Base-by-base conservation (phyloP, 176 grass and related monocot genomes). In the Themeda triandra region DNA sequence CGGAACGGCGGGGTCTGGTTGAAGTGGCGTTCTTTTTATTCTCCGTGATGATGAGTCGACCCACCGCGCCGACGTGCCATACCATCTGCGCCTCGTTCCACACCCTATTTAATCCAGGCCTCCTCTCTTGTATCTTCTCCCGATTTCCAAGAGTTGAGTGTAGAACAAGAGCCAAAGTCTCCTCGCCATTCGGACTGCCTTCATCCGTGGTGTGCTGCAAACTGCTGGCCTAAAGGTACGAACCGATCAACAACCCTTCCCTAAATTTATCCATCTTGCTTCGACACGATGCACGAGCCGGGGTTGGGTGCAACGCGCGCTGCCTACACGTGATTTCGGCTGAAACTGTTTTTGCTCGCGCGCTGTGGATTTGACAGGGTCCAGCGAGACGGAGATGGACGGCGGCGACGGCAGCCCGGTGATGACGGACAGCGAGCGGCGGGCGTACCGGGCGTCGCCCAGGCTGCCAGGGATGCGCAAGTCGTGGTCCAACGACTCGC, bases 401-500 rank as follows among this genome's bases (percentile, higher is more conserved):
- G 85, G 72, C 62, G 37, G 32, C 75, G 87, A 69, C 70, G 19
- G 21, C 41, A 78, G 88, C 88, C 88, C 86, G 84, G 89, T 94
- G 77, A 88, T 92, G 80, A 87, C 92, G 39, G 92, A 92, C 27
- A 72, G 85, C 68, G 89, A 92, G 66, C 77, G 92, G 67, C 90
- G 89, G 46, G 72, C 87, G 35, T 86, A 90, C 60, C 78, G 89
- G 63, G 12, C 69, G 41, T 62, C 88, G 75, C 42, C 83, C 33
- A 73, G 36, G 81, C 81, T 75, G 69, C 59, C 28, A 23, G 66
- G 87, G 36, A 92, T 97, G 79, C 86, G 75, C 85, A 92, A 88
- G 42, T 88, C 94, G 15, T 94, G 91, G 94, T 97, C 92, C 70
- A 94, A 75, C 59, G 94, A 97, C 63, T 97, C 94, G 17, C 89